phyloP scores from a whole-genome alignment of 106 monocot genomes.

The Narthecium ossifragum region DNA sequence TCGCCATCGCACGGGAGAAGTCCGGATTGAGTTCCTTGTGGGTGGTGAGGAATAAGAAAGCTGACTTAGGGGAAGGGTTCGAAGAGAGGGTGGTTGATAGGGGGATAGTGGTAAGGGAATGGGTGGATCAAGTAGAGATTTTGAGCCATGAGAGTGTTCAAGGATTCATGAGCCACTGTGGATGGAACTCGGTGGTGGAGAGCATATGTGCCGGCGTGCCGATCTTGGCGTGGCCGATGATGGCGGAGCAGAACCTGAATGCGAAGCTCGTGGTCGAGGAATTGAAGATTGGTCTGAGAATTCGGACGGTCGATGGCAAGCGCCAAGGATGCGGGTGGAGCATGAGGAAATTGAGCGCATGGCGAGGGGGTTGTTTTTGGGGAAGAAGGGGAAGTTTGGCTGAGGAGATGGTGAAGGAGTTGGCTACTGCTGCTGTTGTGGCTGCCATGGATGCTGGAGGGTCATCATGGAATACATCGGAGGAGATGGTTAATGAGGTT shows the following conservation, averaged over 20 bases:
- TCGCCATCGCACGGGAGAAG: conserved; percentile 36
- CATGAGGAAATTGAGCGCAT: too few relatives aligned
- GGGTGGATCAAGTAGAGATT: conserved; percentile 38
- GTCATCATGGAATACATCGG: conserved; percentile 4
- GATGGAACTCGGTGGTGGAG: conserved; percentile 75
- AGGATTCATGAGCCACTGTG: conserved; percentile 55
- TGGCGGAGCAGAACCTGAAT: conserved; percentile 48
- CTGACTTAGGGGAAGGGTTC: conserved; percentile 17
- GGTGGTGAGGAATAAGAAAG: conserved; percentile 5
- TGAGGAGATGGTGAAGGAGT: conserved; percentile 13
- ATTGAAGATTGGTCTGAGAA: conserved; percentile 17
- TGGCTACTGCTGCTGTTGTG: conserved; percentile 6
- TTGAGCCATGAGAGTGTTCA: conserved; percentile 24
- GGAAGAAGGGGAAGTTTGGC: neutral
- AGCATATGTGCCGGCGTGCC: conserved; percentile 28
- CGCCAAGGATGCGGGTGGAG: too few relatives aligned
- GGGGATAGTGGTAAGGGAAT: conserved; percentile 15
- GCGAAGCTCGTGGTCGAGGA: conserved; percentile 35
- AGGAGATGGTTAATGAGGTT: neutral
- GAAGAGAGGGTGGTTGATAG: conserved; percentile 12
- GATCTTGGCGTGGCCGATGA: conserved; percentile 48
- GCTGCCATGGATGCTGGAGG: conserved; percentile 20
- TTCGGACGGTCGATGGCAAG: too few relatives aligned
- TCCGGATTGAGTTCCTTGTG: conserved; percentile 40
- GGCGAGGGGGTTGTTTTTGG: too few relatives aligned